Conservation (phyloP, 345 rosid genomes). For the Eucalyptus victrix region DNA sequence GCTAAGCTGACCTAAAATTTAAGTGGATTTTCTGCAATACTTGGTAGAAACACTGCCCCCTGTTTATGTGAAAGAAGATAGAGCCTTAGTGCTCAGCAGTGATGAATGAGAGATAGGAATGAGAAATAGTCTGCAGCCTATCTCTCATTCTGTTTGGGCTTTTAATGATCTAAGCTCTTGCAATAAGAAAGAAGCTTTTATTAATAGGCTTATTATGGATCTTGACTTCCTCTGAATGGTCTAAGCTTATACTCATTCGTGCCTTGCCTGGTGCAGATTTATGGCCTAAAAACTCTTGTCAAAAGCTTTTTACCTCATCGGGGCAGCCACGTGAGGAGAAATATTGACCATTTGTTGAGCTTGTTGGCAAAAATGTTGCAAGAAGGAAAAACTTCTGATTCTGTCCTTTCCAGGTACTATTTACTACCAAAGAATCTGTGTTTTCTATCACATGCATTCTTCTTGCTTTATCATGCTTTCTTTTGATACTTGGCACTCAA, state of each 20-base stretch:
- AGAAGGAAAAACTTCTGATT: slow-evolving; percentile 19
- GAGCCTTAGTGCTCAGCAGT: neutral
- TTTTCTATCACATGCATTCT: neutral
- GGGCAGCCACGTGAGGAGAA: slow-evolving; percentile 32
- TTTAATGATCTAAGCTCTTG: neutral
- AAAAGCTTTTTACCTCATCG: slow-evolving; percentile 69
- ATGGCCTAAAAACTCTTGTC: slow-evolving; percentile 73
- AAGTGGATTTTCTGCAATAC: neutral
- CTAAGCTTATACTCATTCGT: neutral
- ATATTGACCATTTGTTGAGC: slow-evolving; percentile 37
- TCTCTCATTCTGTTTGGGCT: neutral
- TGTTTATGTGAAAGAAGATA: neutral
- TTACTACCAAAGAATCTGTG: neutral
- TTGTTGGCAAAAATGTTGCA: slow-evolving; percentile 47
- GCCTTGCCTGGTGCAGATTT: slow-evolving; percentile 39
- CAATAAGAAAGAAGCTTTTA: neutral
- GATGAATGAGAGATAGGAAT: neutral
- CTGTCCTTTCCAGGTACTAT: slow-evolving; percentile 36
- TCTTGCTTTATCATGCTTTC: neutral
- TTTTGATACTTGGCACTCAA: neutral
- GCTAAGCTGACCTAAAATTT: neutral
- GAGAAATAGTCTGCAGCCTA: neutral
- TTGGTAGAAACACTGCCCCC: neutral
- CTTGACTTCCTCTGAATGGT: neutral
- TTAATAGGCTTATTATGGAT: neutral